phyloP scores from a whole-genome alignment of 352 stramenopile species.

The Phytophthora niederhauseri region DNA sequence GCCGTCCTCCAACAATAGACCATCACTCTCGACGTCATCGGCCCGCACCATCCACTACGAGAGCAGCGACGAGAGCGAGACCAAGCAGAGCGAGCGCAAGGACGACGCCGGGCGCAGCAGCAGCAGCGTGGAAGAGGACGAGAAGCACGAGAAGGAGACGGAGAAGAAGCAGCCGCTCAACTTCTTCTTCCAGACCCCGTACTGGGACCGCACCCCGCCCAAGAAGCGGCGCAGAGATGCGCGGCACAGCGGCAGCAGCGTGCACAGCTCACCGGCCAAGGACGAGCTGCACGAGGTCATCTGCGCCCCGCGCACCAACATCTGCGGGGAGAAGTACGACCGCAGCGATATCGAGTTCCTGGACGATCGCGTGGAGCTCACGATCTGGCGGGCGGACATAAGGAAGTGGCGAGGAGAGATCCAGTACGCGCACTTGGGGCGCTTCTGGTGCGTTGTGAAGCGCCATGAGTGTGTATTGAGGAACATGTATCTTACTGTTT shows the following conservation, averaged over 20 bases:
- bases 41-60: constrained; percentile 1
- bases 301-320: constrained; percentile 36
- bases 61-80: constrained; percentile 32
- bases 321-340: constrained; percentile 49
- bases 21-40: constrained; percentile 24
- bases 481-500: not conserved
- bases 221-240: not conserved
- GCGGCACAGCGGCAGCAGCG: constrained; percentile 11
- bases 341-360: constrained; percentile 46
- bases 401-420: constrained; percentile 39
- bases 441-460: constrained; percentile 42
- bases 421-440: constrained; percentile 46
- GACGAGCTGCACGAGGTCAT: constrained; percentile 28
- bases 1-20: constrained; percentile 5
- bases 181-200: constrained; percentile 48
- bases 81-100: constrained; percentile 22
- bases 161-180: constrained; percentile 18
- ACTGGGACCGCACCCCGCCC: not conserved
- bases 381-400: constrained; percentile 37
- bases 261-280: not conserved
- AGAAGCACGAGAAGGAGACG: not conserved
- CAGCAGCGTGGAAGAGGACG: not conserved
- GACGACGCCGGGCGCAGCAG: constrained; percentile 11
- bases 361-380: constrained; percentile 34
- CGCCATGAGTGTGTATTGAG: not conserved